phyloP scores from a whole-genome alignment of 805 yeast species.

The Lipomyces mesembrius region DNA sequence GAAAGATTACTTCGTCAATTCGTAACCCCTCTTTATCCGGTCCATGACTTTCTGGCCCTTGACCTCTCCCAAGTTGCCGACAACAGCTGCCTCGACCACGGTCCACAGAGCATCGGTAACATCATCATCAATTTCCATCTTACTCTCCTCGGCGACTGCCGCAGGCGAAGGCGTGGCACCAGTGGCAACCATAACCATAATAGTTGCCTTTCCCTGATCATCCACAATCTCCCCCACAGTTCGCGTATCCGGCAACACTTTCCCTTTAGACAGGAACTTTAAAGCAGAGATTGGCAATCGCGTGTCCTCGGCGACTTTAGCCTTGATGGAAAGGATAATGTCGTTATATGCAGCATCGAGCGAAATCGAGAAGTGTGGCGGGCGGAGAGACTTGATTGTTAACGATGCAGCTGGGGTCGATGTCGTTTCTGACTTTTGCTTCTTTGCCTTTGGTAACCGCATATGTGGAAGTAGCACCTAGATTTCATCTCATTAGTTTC shows the following conservation, averaged over 20 bases:
- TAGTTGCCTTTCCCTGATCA: constrained; percentile 23
- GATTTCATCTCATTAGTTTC: neutral
- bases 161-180: constrained; percentile 15
- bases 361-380: constrained; percentile 29
- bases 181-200: constrained; percentile 35
- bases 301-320: constrained; percentile 12
- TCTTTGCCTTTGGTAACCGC: constrained; percentile 26
- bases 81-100: constrained; percentile 14
- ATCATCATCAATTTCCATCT: constrained; percentile 4
- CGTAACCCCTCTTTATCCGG: constrained; percentile 26
- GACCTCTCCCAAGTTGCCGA: constrained; percentile 18
- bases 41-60: constrained; percentile 18
- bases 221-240: constrained; percentile 30
- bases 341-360: constrained; percentile 18
- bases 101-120: constrained; percentile 23
- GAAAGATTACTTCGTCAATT: constrained; percentile 6
- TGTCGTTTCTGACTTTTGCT: neutral
- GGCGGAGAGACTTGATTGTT: constrained; percentile 33
- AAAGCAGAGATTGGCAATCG: constrained; percentile 12
- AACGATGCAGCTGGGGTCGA: constrained; percentile 1
- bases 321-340: constrained; percentile 26
- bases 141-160: constrained; percentile 2
- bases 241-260: constrained; percentile 30
- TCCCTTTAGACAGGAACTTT: constrained; percentile 30
- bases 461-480: constrained; percentile 28